Conservation (phyloP, 106 monocot genomes). For the Narthecium ossifragum region DNA sequence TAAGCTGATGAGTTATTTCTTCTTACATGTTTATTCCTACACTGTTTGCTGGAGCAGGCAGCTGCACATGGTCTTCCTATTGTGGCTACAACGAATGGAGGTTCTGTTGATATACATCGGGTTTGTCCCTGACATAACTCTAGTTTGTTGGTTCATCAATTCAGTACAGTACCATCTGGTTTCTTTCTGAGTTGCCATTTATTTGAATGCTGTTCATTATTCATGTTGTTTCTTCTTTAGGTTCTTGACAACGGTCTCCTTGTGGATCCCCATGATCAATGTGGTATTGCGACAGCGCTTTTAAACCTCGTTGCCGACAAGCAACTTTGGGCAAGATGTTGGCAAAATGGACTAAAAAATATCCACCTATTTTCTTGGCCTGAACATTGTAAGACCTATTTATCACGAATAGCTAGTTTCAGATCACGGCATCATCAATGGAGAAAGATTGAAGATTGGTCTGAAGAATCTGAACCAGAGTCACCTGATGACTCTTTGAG, state of each 20-base stretch:
- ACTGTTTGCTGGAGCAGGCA: slow-evolving; percentile 66
- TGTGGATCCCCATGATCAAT: slow-evolving; percentile 92
- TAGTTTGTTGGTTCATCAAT: not conserved
- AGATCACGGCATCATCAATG: slow-evolving; percentile 83
- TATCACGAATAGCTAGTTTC: slow-evolving; percentile 67
- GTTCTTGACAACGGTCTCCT: slow-evolving; percentile 96
- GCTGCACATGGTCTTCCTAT: slow-evolving; percentile 92
- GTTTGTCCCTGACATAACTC: slow-evolving; percentile 23
- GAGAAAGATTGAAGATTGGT: slow-evolving; percentile 43
- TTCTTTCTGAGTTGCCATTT: too few species aligned
- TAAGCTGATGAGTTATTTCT: not conserved
- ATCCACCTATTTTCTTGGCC: slow-evolving; percentile 98
- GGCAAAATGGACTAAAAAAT: slow-evolving; percentile 94
- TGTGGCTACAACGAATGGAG: slow-evolving; percentile 96
- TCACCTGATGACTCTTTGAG: slow-evolving; percentile 80
- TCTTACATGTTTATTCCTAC: not conserved
- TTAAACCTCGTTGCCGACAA: slow-evolving; percentile 96
- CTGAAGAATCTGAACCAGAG: slow-evolving; percentile 57
- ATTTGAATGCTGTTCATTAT: not conserved
- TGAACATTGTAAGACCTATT: slow-evolving; percentile 90
- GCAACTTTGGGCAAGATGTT: slow-evolving; percentile 87
- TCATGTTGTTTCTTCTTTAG: slow-evolving; percentile 21
- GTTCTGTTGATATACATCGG: slow-evolving; percentile 94
- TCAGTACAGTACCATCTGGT: too few species aligned
- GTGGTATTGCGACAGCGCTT: slow-evolving; percentile 77